Base-by-base conservation (phyloP, 352 stramenopile genomes). In the Halophytophthora polymorphica region DNA sequence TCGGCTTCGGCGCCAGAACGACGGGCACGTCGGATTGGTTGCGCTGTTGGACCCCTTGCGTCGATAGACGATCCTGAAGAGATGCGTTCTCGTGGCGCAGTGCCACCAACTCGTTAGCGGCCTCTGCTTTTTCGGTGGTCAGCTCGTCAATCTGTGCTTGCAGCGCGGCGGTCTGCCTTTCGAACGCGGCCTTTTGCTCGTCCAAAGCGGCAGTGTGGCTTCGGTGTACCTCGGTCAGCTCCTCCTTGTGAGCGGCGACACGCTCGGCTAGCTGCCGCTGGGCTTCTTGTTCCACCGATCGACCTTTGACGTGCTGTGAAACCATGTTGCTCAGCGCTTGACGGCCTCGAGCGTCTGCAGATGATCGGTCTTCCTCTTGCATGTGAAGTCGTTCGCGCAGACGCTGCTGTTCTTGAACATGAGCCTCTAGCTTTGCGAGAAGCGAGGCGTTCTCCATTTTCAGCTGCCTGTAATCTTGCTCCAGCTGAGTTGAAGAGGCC, bases 391-490 rank as follows among this genome's bases (percentile, higher is more conserved):
- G 45, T 13, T 65, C 61, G 2, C 50, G 41, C 15, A 69, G 45
- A 48, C 41, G 47, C 18, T 62, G 50, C 12, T 58, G 36, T 39
- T 73, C 47, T 12, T 67, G 51, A 3, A 45, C 29, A 23, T 64
- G 47, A 14, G 39, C 31, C 28, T 69, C 17, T 15, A 75, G 19
- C 22, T 59, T 58, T 8, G 56, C 59, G 1, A 37, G 10, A 7
- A 77, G 60, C 2, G 41, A 34, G 19, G 48, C 37, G 2, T 77
- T 73, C 53, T 77, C 64, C 19, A 41, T 41, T 21, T 53, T 63
- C 10, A 63, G 42, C 0, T 50, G 14, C 13, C 28, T 57, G 19
- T 57, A 53, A 3, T n/a, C 41, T 29, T 70, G 49, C 52, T 73
- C 44, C 10, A 68, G 55, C 38, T 69, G 47, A 31, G 25, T 31